Evolutionary conservation across 192 early-diverging fungal genomes (phyloP).

Genomic region (Rhizoclosmatium globosum): DNA sequence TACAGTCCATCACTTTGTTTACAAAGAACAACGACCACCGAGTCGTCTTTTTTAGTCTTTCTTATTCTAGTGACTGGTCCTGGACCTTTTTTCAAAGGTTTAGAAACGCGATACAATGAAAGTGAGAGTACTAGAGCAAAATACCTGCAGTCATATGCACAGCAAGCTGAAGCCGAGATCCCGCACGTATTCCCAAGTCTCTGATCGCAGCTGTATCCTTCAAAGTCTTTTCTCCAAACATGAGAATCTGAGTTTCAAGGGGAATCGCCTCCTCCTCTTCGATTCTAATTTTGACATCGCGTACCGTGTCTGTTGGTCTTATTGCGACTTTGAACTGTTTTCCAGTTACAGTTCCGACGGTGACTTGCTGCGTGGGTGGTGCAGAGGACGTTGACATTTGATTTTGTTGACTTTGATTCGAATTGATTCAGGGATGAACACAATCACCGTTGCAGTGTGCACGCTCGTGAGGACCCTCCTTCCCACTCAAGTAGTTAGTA

Average conservation of each 20-base stretch:
- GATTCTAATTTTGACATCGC: slow-evolving; percentile 55
- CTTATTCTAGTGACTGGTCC: slow-evolving; percentile 53
- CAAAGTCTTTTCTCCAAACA: slow-evolving; percentile 57
- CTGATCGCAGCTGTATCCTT: slow-evolving; percentile 43
- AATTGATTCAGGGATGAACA: too few relatives aligned
- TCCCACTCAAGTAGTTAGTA: too few relatives aligned
- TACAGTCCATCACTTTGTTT: slow-evolving; percentile 66
- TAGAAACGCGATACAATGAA: too few relatives aligned
- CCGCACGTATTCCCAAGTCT: slow-evolving; percentile 46
- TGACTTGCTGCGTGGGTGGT: slow-evolving; percentile 22
- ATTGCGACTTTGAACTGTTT: slow-evolving; percentile 46
- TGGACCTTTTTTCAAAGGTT: slow-evolving; percentile 48
- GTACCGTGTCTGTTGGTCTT: slow-evolving; percentile 43
- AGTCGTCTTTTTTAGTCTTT: slow-evolving; percentile 55
- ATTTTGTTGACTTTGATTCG: too few relatives aligned
- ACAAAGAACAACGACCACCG: slow-evolving; percentile 60
- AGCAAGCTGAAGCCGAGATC: slow-evolving; percentile 54
- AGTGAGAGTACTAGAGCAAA: not conserved
- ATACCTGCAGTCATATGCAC: slow-evolving; percentile 61
- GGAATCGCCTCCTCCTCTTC: slow-evolving; percentile 52
- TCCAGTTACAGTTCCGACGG: slow-evolving; percentile 57
- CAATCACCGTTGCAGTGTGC: too few relatives aligned
- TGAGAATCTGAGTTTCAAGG: slow-evolving; percentile 50
- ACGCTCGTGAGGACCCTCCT: too few relatives aligned
- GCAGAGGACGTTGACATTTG: too few relatives aligned